These are phyloP conservation scores for Arthroderma uncinatum DNA, from an alignment of 2,329 filamentous ascomycete species.

Conservation along the genomic window DNA sequence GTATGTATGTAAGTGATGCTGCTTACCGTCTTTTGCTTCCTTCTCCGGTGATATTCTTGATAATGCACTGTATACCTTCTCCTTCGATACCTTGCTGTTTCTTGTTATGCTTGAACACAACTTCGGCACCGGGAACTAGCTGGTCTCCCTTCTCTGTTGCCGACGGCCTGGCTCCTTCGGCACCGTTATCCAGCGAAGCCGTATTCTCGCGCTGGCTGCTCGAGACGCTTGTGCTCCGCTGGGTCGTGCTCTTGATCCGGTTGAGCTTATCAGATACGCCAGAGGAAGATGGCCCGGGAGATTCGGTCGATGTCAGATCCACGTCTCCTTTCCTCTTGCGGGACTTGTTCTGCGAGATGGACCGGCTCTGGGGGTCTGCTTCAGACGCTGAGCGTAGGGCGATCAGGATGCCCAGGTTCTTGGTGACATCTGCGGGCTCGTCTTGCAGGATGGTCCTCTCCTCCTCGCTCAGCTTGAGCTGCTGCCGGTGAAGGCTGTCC, in stretches of 20 bases:
- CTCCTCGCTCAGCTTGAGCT: constrained; percentile 38
- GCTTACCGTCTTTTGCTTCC: constrained; percentile 53
- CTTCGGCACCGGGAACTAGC: constrained; percentile 38
- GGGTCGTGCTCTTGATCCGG: constrained; percentile 32
- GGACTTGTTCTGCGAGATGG: constrained; percentile 31
- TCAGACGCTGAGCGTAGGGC: constrained; percentile 40
- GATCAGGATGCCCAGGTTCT: constrained; percentile 39
- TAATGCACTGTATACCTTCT: constrained; percentile 60
- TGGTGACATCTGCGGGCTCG: constrained; percentile 41
- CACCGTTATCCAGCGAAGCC: constrained; percentile 35
- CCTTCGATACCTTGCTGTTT: constrained; percentile 42
- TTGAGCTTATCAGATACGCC: constrained; percentile 32
- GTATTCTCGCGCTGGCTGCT: constrained; percentile 31
- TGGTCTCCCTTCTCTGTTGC: constrained; percentile 37
- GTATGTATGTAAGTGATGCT: background rate
- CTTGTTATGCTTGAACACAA: constrained; percentile 42
- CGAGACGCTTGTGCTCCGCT: constrained; percentile 35
- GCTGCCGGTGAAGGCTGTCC: constrained; percentile 37
- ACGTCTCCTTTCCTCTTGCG: constrained; percentile 38
- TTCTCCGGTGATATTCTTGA: constrained; percentile 63
- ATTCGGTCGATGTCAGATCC: constrained; percentile 35
- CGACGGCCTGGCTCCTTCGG: constrained; percentile 32
- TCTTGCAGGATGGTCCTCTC: constrained; percentile 39
- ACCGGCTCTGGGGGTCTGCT: constrained; percentile 32
- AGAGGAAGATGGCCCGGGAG: constrained; percentile 33